A percentile compares a stretch with the other conserved stretches of the same genome.
Conservation (phyloP, 225 moss, liverwort and hornwort species). For the Takakia lepidozioides region DNA sequence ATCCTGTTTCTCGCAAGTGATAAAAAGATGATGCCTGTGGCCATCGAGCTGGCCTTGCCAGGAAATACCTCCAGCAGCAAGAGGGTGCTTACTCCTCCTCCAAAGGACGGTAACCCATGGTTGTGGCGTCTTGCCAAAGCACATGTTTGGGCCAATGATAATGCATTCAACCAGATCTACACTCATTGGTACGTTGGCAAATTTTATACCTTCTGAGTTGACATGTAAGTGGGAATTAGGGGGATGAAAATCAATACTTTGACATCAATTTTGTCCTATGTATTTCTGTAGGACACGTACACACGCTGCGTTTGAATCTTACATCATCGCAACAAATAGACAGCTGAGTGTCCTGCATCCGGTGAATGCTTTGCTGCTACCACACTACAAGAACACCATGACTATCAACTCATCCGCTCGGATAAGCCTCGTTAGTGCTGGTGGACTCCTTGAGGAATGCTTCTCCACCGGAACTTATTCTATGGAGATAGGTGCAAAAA, state of each 20-base stretch:
- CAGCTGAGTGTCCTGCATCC: slow-evolving; percentile 15
- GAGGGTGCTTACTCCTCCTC: slow-evolving; percentile 18
- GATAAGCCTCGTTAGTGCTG: slow-evolving; percentile 4
- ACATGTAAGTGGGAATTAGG: too few relatives aligned
- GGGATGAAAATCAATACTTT: neutral
- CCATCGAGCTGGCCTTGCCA: slow-evolving; percentile 40
- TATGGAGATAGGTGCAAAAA: slow-evolving; percentile 5
- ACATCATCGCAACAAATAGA: slow-evolving; percentile 10
- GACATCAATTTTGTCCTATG: neutral
- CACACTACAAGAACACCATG: slow-evolving; percentile 18
- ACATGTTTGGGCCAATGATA: slow-evolving; percentile 17
- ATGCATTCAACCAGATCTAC: slow-evolving; percentile 15
- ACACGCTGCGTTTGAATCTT: slow-evolving; percentile 9
- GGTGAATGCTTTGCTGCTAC: slow-evolving; percentile 7
- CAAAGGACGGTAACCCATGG: slow-evolving; percentile 5
- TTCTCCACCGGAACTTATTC: slow-evolving; percentile 8
- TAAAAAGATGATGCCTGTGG: slow-evolving; percentile 18
- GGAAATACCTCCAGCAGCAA: slow-evolving; percentile 2
- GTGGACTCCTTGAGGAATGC: slow-evolving; percentile 8
- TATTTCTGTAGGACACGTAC: slow-evolving; percentile 6
- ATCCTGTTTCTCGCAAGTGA: slow-evolving; percentile 23
- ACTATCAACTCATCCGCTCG: slow-evolving; percentile 11
- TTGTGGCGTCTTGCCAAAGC: slow-evolving; percentile 31
- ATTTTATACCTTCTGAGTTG: too few relatives aligned
- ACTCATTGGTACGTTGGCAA: slow-evolving; percentile 22